These are phyloP conservation scores for Sphagnum contortum DNA, from an alignment of 225 moss, liverwort and hornwort species.

Conservation along the genomic window DNA sequence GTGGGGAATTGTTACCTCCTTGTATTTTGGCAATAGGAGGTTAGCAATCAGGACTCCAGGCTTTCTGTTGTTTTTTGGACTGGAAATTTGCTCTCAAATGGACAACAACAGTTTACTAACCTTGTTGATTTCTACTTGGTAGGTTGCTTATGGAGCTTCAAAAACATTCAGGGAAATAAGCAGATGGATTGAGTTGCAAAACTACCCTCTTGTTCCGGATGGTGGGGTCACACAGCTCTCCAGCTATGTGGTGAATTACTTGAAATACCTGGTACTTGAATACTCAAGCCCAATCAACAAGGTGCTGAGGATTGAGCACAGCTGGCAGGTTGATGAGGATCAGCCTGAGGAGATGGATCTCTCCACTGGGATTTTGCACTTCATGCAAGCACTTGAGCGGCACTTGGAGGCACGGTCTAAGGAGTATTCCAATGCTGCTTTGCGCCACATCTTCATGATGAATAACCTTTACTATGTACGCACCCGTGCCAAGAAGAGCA, in stretches of 20 bases:
- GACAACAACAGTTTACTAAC: background rate
- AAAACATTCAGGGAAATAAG: constrained; percentile 61
- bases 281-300: constrained; percentile 67
- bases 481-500: constrained; percentile 58
- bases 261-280: constrained; percentile 55
- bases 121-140: background rate
- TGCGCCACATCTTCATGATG: constrained; percentile 74
- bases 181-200: constrained; percentile 46
- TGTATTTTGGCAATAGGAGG: background rate
- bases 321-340: constrained; percentile 28
- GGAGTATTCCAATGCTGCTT: constrained; percentile 41
- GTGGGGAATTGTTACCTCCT: constrained; percentile 6
- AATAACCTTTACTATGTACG: constrained; percentile 81
- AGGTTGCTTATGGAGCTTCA: constrained; percentile 60
- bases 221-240: constrained; percentile 64
- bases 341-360: constrained; percentile 42
- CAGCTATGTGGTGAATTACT: constrained; percentile 82
- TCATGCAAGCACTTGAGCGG: constrained; percentile 61
- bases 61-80: background rate
- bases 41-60: background rate
- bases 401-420: constrained; percentile 46
- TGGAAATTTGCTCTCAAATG: background rate
- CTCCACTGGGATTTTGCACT: constrained; percentile 37
- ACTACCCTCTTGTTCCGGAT: constrained; percentile 34
- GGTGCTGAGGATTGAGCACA: constrained; percentile 55